Evolutionary conservation across 306 rosid species (phyloP).

Genomic region (Ceratonia siliqua): DNA sequence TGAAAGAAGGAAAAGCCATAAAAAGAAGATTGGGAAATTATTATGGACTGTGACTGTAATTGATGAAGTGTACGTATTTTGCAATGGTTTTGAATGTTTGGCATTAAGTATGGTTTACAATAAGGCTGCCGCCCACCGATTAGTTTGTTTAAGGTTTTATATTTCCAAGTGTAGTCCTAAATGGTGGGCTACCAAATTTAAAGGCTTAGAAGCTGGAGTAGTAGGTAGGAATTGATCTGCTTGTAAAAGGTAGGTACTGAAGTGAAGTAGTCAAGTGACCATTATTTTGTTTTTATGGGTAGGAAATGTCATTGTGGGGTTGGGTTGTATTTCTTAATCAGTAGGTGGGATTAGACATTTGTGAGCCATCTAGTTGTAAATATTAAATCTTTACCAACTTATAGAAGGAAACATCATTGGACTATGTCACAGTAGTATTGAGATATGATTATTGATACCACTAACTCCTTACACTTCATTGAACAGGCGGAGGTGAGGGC

Average conservation of each 20-base stretch:
- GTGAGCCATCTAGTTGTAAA: conserved; percentile 26
- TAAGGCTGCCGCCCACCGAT: neutral
- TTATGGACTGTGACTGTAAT: neutral
- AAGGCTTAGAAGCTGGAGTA: conserved; percentile 17
- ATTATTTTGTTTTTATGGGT: neutral
- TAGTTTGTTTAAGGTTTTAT: neutral
- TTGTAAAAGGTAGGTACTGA: conserved; percentile 19
- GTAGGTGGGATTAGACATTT: conserved; percentile 36
- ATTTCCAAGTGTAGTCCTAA: conserved; percentile 30
- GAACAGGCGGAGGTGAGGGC: conserved; percentile 96
- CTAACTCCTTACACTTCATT: conserved; percentile 23
- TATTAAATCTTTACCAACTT: conserved; percentile 24
- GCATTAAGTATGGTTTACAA: neutral
- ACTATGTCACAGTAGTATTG: neutral
- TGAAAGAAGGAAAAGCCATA: conserved; percentile 11
- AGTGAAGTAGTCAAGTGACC: conserved; percentile 10
- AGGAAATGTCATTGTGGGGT: conserved; percentile 15
- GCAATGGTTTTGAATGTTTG: conserved; percentile 4
- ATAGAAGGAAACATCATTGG: conserved; percentile 16
- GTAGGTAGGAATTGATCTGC: conserved; percentile 34
- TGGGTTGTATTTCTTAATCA: conserved; percentile 28
- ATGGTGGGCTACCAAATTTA: conserved; percentile 37
- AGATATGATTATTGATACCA: conserved; percentile 26
- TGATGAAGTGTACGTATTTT: neutral
- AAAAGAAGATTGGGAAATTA: conserved; percentile 1